phyloP scores from a whole-genome alignment of 176 grass and related monocot species.

The Pontederia paniculata region DNA sequence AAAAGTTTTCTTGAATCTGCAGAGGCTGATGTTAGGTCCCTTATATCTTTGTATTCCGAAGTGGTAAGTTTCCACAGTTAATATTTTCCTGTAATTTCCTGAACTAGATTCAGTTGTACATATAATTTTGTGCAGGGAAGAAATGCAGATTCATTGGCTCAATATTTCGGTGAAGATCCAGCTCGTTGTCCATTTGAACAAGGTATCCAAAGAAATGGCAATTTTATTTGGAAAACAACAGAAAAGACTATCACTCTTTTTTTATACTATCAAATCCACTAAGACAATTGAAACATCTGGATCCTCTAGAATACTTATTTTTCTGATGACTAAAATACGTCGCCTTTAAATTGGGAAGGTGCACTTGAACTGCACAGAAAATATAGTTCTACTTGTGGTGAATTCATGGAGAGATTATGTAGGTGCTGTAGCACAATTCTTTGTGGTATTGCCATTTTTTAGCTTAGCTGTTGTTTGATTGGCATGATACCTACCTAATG shows the following conservation, averaged over 20 bases:
- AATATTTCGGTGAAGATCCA: constrained; percentile 99
- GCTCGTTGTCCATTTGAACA: constrained; percentile 93
- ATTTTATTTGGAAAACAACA: no score
- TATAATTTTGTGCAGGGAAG: constrained; percentile 53
- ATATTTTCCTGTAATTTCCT: neutral
- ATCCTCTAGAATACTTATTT: constrained; percentile 15
- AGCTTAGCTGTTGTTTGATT: no score
- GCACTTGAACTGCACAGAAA: no score
- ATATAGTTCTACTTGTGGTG: no score
- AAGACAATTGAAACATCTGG: no score
- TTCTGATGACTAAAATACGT: neutral
- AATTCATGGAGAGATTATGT: no score
- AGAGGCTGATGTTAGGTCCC: constrained; percentile 87
- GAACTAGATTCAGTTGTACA: neutral
- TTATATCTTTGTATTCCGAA: constrained; percentile 95
- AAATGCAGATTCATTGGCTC: constrained; percentile 91
- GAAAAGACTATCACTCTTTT: no score
- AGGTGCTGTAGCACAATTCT: no score
- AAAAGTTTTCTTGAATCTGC: constrained; percentile 90
- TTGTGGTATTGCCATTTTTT: no score
- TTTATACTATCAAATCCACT: no score
- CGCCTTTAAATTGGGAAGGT: no score
- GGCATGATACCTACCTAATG: no score
- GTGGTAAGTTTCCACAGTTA: constrained; percentile 48
- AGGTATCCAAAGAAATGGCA: constrained; percentile 44